A percentile compares a stretch with the other conserved stretches of the same genome.
Conservation (phyloP, 768 basidiomycete genomes). For the Tricholomella constricta region DNA sequence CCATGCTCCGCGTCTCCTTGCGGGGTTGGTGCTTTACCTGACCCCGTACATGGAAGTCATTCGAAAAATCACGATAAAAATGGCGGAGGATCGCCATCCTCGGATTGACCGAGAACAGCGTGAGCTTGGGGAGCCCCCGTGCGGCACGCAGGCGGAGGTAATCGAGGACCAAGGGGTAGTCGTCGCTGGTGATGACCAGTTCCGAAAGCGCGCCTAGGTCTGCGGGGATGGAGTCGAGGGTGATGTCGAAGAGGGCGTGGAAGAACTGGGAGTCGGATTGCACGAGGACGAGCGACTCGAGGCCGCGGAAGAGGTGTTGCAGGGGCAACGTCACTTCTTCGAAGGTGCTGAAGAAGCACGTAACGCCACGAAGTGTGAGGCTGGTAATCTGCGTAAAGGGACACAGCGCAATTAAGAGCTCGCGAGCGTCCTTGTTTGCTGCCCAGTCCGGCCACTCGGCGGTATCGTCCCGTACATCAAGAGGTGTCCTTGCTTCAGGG, state of each 20-base stretch:
- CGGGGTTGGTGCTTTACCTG: not conserved
- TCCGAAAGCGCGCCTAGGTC: constrained; percentile 11
- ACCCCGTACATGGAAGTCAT: constrained; percentile 8
- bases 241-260: constrained; percentile 12
- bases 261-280: constrained; percentile 16
- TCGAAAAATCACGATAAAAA: constrained; percentile 8
- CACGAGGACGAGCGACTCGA: constrained; percentile 12
- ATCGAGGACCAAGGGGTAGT: constrained; percentile 13
- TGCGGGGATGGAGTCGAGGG: not conserved
- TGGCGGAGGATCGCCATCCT: constrained; percentile 17
- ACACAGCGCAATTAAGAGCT: constrained; percentile 9
- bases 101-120: constrained; percentile 15
- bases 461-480: not conserved
- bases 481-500: constrained; percentile 7
- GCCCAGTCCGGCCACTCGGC: not conserved
- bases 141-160: constrained; percentile 13
- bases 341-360: constrained; percentile 15
- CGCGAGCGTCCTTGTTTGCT: constrained; percentile 11
- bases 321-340: constrained; percentile 9
- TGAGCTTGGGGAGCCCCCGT: constrained; percentile 13
- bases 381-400: constrained; percentile 8
- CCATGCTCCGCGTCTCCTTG: not conserved
- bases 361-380: constrained; percentile 19
- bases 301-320: constrained; percentile 12
- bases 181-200: constrained; percentile 16